Percentiles rank a stretch among this genome's conserved stretches.
These are phyloP conservation scores for Chalciporus sp. DNA, from an alignment of 1,284 basidiomycete genomes.

Conservation along the genomic window DNA sequence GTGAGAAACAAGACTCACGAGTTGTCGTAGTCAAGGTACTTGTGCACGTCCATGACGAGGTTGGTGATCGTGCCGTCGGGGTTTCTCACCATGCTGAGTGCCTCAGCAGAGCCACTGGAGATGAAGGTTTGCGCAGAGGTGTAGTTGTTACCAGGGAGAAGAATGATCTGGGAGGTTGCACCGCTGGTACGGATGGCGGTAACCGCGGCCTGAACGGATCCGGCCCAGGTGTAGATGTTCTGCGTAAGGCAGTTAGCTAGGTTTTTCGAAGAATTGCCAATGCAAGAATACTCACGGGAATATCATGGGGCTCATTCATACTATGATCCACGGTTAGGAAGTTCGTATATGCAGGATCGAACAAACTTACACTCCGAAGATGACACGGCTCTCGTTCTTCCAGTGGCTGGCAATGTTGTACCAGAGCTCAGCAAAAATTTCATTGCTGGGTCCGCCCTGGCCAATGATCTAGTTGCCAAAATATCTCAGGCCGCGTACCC, in stretches of 20 bases:
- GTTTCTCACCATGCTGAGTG: constrained; percentile 54
- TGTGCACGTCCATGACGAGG: constrained; percentile 65
- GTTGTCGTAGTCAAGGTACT: constrained; percentile 63
- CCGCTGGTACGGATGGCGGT: constrained; percentile 52
- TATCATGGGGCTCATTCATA: constrained; percentile 61
- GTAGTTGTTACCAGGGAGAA: constrained; percentile 57
- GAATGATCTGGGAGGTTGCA: constrained; percentile 52
- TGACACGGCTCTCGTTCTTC: constrained; percentile 48
- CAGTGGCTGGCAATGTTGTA: constrained; percentile 53
- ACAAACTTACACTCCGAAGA: constrained; percentile 52
- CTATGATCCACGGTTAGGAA: constrained; percentile 26
- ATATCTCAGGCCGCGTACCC: neutral
- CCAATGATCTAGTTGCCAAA: constrained; percentile 48
- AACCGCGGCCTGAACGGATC: constrained; percentile 51
- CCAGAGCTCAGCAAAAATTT: constrained; percentile 58
- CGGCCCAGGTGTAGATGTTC: constrained; percentile 39
- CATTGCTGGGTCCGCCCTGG: constrained; percentile 61
- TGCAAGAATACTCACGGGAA: constrained; percentile 23
- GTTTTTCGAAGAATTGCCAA: neutral
- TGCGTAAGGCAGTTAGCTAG: constrained; percentile 17
- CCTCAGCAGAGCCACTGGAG: constrained; percentile 55
- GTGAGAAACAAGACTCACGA: constrained; percentile 35
- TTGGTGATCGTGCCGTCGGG: constrained; percentile 49
- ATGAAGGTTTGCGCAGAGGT: constrained; percentile 53
- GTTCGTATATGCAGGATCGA: neutral